Evolutionary conservation across 202 grass and related monocot species (phyloP).

Genomic region (Setaria viridis): DNA sequence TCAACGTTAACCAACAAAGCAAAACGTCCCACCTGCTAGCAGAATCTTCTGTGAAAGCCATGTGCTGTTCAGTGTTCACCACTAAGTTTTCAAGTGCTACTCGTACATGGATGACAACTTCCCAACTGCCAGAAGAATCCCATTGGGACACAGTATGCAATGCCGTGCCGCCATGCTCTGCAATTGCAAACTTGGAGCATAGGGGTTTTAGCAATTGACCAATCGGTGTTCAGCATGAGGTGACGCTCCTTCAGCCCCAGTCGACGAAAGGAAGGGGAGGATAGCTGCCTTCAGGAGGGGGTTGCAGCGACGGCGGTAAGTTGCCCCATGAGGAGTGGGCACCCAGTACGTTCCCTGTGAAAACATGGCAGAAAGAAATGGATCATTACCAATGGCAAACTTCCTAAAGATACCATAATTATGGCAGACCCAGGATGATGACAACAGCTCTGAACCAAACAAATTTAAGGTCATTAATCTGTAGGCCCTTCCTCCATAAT

Average conservation of each 20-base stretch:
- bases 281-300: conserved; percentile 77
- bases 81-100: not conserved
- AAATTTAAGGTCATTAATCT: conserved; percentile 33
- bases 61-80: not conserved
- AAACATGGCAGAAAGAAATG: conserved; percentile 27
- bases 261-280: conserved; percentile 66
- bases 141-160: conserved; percentile 9
- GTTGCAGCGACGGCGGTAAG: conserved; percentile 81
- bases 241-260: conserved; percentile 60
- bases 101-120: conserved; percentile 1
- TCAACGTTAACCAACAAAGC: not conserved
- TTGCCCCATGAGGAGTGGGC: conserved; percentile 67
- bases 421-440: conserved; percentile 7
- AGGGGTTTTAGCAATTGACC: not conserved
- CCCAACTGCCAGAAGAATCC: not conserved
- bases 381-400: not conserved
- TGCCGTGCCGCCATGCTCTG: not conserved
- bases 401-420: not conserved
- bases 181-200: not conserved
- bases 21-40: not conserved
- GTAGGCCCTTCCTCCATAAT: not conserved
- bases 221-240: no score
- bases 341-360: conserved; percentile 47
- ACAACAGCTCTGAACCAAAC: conserved; percentile 38
- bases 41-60: not conserved